Base-by-base conservation (phyloP, 352 stramenopile genomes). In the Blastocystis sp. region DNA sequence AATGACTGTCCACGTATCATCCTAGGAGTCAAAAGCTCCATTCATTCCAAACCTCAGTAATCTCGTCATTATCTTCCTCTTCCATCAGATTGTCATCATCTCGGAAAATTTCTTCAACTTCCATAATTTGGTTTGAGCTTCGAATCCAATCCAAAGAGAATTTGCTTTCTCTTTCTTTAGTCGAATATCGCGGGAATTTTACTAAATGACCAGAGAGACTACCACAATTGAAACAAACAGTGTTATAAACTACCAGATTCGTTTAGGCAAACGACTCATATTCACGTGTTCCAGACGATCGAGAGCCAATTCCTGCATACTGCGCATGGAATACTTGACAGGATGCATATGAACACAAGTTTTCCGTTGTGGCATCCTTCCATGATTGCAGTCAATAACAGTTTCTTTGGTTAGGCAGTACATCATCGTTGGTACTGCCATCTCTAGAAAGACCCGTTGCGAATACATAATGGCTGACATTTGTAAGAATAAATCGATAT, bases 1-100 rank as follows among this genome's bases (percentile, higher is more conserved):
- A 91, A 99, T 99, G 37, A 99, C 96, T 44, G 96, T 95, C 97
- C 97, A 99, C 22, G 96, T 95, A 91, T 99, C 96, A 90, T 99
- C 97, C 92, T 99, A 96, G 13, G 6, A 33, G 27, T 54, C 44
- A 84, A 27, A 78, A 48, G 5, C 30, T 22, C 1, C 19, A 42
- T 60, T 22, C 22, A 44, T 19, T 13, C 44, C 44, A 79, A 89
- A 79, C 60, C 73, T 84, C 73, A 33, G 73, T 84, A 76, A 76
- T 89, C 60, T 89, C 78, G 15, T 64, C 30, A 27, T 24, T 70
- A 35, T 89, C 60, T 7, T 79, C 78, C 33, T 56, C 62, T 37
- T 89, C 78, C 66, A 89, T 89, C 11, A 59, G 35, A 77, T 69
- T 66, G 33, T 68, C 40, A 40, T 68, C 56, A 69, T 84, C 30